Evolutionary conservation across 192 early-diverging fungal species (phyloP).

Genomic region (Diversispora eburnea): DNA sequence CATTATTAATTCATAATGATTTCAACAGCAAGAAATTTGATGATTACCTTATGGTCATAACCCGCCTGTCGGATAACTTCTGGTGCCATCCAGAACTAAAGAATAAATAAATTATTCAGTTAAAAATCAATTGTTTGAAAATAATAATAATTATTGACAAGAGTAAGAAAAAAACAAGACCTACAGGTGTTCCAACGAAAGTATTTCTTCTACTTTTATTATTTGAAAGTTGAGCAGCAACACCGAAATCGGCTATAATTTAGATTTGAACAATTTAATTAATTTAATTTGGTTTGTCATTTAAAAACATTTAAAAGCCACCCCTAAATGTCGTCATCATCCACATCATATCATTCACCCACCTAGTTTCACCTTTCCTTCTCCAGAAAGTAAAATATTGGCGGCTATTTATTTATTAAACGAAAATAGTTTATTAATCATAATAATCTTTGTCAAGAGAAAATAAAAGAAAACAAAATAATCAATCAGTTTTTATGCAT

Average conservation of each 20-base stretch:
- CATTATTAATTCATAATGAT: slow-evolving; percentile 43
- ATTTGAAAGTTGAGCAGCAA: slow-evolving; percentile 75
- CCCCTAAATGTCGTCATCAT: no score
- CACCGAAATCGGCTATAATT: slow-evolving; percentile 89
- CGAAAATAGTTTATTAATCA: not conserved
- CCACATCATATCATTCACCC: not conserved
- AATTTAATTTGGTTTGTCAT: not conserved
- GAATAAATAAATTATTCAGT: not conserved
- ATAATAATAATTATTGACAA: no score
- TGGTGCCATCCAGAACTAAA: slow-evolving; percentile 76
- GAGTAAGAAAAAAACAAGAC: not conserved
- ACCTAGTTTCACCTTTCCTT: slow-evolving; percentile 47
- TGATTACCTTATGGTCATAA: not conserved
- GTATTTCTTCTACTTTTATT: slow-evolving; percentile 65
- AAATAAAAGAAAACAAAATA: not conserved
- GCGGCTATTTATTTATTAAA: slow-evolving; percentile 50
- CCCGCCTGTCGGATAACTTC: slow-evolving; percentile 87
- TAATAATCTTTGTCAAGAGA: not conserved
- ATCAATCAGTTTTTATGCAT: not conserved
- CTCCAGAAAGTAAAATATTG: slow-evolving; percentile 66
- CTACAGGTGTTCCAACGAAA: slow-evolving; percentile 93
- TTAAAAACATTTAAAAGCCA: not conserved
- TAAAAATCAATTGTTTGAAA: not conserved
- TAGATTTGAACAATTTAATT: not conserved
- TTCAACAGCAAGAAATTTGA: not conserved